Base-by-base conservation (phyloP, 129 eudicot species). In the Apium graveolens region DNA sequence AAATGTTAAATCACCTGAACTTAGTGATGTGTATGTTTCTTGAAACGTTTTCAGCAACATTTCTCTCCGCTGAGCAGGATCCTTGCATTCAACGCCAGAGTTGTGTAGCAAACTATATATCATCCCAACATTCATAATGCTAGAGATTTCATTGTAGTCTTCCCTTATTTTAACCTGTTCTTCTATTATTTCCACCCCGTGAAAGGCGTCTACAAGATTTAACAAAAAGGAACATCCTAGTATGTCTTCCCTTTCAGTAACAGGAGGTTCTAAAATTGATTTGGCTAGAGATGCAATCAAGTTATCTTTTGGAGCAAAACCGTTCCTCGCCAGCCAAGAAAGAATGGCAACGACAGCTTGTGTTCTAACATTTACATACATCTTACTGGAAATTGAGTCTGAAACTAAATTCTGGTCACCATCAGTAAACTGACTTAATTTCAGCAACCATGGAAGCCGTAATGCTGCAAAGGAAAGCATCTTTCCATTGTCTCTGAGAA, bases 111-210 rank as follows among this genome's bases (percentile, higher is more conserved):
- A 81, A 87, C 97, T 89, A 83, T 96, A 96, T n/a, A 89, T 85
- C 96, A 96, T 88, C 78, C 99, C 99, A 20, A 90, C 85, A 83
- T 90, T 90, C 99, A 92, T 96, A 83, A 96, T 88, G 86, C 97
- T 96, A 78, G 88, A 87, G 62, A 88, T 87, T 84, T 96, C 97
- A 77, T 85, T 77, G 65, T 96, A 96, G 26, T 89, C 85, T 27
- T 82, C 86, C 83, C 99, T 90, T 51, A 62, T 80, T 80, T 57
- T 87, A 82, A 96, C 89, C 75, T 92, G 87, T 70, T 88, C 90
- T 84, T 96, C 99, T 73, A 96, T 89, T 60, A 90, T 78, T 83
- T 92, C 97, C 71, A 93, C 99, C 79, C 99, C 99, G 73, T 87
- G 85, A 74, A 90, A 86, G 65, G 97, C 97, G 80, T 96, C 97